Evolutionary conservation across 306 rosid species (phyloP), one percentile per base, ranked within the genome.

Genomic region (Cajanus cajan): DNA sequence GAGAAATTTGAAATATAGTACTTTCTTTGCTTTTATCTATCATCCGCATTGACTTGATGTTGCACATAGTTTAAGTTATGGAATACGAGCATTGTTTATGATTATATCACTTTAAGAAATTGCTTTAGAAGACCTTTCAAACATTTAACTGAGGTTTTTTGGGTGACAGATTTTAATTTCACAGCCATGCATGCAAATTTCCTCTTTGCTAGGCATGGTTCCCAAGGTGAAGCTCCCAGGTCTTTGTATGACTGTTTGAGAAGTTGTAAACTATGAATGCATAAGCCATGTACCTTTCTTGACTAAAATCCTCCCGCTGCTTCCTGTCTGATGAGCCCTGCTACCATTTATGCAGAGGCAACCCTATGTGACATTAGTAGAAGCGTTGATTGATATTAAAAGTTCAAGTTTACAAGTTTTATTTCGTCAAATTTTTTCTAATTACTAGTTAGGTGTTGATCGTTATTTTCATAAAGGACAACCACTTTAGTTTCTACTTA

Each of bases 1-100:
- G 67, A 61, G 70, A 44, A 74, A 59, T 68, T 76, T 77, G 77
- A 77, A 50, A 44, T 19, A 72, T 52, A 58, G 71, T n/a, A 6
- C 55, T 66, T 74, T 22, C 68, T 68, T 33, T 39, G 45, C 63
- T 66, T 47, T 77, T 65, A 55, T 75, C 43, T 65, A 55, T 75
- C 43, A 59, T 73, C 78, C 3, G 8, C 74, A 13, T 31, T 55
- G 64, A 19, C 71, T 77, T 80, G 73, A 21, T 69, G 24, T 69
- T 62, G 68, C 76, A 80, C 65, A 54, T 44, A 16, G 64, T 15
- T 47, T 24, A 43, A 19, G 16, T 51, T 15, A 12, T 39, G 59
- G 19, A 81, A 36, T 37, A 47, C 0, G 18, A 21, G 31, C n/a
- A 52, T 31, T 62, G 8, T 48, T 65, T 7, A 15, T 64, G 13